Evolutionary conservation across 768 basidiomycete species (phyloP).

Genomic region (Rossbeevera mucosa): DNA sequence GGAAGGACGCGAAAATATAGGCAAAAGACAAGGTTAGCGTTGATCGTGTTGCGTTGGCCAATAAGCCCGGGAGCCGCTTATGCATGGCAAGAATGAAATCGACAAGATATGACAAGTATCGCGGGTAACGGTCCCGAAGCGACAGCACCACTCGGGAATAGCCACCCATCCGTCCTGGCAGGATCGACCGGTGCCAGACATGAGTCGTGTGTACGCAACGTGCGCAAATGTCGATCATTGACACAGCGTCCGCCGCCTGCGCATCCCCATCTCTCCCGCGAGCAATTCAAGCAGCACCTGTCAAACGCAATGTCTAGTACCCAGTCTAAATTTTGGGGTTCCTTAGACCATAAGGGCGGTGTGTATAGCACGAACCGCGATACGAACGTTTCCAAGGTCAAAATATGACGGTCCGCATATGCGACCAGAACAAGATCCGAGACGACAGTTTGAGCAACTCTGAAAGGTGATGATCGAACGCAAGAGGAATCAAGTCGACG

Average conservation of each 20-base stretch:
- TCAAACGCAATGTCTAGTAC: neutral
- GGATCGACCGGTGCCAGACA: neutral
- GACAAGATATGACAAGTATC: neutral
- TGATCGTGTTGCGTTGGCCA: neutral
- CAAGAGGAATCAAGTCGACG: neutral
- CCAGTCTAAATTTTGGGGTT: neutral
- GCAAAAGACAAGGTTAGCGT: too few relatives aligned
- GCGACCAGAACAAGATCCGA: too few relatives aligned
- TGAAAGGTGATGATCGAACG: neutral
- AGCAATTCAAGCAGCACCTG: neutral
- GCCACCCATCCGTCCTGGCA: neutral
- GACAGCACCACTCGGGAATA: neutral
- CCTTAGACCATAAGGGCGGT: neutral
- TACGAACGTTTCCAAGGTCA: neutral
- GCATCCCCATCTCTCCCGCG: neutral
- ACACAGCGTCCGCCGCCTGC: neutral
- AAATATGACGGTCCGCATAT: too few relatives aligned
- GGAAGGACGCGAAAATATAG: neutral
- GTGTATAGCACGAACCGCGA: neutral
- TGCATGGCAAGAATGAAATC: neutral
- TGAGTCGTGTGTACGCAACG: neutral
- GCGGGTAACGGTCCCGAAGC: neutral
- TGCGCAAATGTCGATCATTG: conserved; percentile 4
- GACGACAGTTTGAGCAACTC: neutral
- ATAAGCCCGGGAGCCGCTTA: neutral